Evolutionary conservation across 1,284 basidiomycete genomes (phyloP), one percentile per base, ranked within the genome.

Genomic region (Cystodermella granulosa): DNA sequence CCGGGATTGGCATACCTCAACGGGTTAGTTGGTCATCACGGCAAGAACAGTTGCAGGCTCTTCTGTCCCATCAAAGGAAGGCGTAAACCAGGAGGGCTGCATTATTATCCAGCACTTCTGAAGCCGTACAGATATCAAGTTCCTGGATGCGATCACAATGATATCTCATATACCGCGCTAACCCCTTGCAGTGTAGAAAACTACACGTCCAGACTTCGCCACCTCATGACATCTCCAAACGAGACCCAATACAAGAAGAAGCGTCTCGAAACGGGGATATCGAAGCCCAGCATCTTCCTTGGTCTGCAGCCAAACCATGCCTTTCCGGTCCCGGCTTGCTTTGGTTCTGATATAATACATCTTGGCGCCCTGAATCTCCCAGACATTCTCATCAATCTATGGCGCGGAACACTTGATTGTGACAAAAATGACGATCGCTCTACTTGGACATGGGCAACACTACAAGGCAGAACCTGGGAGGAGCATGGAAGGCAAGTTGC

Each of bases 1-100:
- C 11, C n/a, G 4, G 39, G 21, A 15, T 54, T 67, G 54, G 45
- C 57, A 1, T 44, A 56, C 17, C 36, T 72, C 2, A 60, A 56
- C 45, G 69, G 70, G 0, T 49, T 51, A 13, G 65, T 69, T 18
- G 65, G 68, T 1, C 69, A 70, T 43, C 53, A 58, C 34, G 69
- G 70, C 0, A 45, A 44, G 1, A 39, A 55, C 18, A 65, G 61
- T 1, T 75, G 73, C 42, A 55, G 61, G 2, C 18, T 67, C 0
- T 58, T 54, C 18, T 73, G 70, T 49, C 24, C 43, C 3, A 51
- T 64, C 23, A 53, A 46, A 39, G 68, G 70, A 8, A 52, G 63
- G 1, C 62, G 57, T 16, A 70, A 70, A 48, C 51, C 52, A 2
- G 43, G 49, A 0, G 51, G 24, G 8, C 22, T 43, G 2, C 58